These are phyloP conservation scores for Zygosaccharomyces kombuchaensis DNA, from an alignment of 805 yeast genomes.

Conservation along the genomic window DNA sequence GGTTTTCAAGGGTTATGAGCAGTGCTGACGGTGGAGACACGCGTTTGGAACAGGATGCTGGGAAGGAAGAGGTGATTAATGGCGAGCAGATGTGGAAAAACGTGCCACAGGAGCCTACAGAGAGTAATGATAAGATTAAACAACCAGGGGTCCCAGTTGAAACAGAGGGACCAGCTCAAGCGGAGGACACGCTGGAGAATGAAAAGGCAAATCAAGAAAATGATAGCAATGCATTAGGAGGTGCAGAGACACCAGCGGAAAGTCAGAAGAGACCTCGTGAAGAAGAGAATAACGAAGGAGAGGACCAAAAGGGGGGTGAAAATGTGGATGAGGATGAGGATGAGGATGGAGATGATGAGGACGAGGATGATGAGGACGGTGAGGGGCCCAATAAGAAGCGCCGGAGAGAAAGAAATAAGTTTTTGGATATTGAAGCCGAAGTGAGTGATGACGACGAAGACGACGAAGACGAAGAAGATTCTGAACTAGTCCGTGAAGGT, in stretches of 20 bases:
- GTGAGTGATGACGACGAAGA: conserved; percentile 94
- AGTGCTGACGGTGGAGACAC: conserved; percentile 3
- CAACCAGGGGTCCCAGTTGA: background rate
- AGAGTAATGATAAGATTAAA: background rate
- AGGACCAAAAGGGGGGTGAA: conserved; percentile 41
- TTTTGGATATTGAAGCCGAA: conserved; percentile 97
- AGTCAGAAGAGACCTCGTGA: conserved; percentile 22
- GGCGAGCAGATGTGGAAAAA: conserved; percentile 2
- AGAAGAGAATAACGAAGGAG: conserved; percentile 29
- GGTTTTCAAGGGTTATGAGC: conserved; percentile 4
- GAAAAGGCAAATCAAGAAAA: background rate
- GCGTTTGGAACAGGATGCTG: conserved; percentile 1
- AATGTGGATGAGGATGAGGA: conserved; percentile 44
- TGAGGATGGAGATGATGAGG: conserved; percentile 52
- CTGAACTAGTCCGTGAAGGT: conserved; percentile 81
- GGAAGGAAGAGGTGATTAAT: background rate
- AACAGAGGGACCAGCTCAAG: conserved; percentile 1
- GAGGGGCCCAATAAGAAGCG: conserved; percentile 44
- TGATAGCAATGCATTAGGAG: background rate
- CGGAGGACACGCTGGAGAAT: conserved; percentile 1
- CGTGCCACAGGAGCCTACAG: conserved; percentile 5
- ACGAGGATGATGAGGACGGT: conserved; percentile 54
- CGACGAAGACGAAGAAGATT: conserved; percentile 90
- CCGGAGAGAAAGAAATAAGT: conserved; percentile 65
- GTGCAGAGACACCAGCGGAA: conserved; percentile 2